Base-by-base conservation (phyloP, 495 filamentous ascomycete genomes). In the Niebla homalea region DNA sequence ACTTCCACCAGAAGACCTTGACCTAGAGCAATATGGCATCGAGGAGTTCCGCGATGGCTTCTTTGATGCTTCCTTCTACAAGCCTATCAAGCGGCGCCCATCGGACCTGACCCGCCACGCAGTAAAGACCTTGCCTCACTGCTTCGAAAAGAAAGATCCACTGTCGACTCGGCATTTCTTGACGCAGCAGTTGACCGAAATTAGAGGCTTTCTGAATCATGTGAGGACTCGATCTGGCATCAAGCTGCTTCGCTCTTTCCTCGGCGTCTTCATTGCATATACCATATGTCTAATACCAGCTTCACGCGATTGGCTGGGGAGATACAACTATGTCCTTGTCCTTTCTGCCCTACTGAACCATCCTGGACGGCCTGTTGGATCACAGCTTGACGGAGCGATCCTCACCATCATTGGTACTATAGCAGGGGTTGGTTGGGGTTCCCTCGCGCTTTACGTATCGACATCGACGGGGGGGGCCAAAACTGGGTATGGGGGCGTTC, bases 41-140 rank as follows among this genome's bases (percentile, higher is more conserved):
- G 63, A 70, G 40, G 76, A 80, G 51, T 52, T 69, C 15, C 64
- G 76, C 48, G 76, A 78, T 61, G 75, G 76, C 29, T 78, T 80
- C 57, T 80, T 79, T 51, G 76, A 80, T 60, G 72, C 75, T 5
- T 57, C 72, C 5, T 79, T 78, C 49, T 66, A 70, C 39, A 66
- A 66, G 18, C 70, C 74, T 8, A 32, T 65, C 11, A 21, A 19
- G 10, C 45, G 18, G 16, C 40, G 66, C 40, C 55, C 52, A 36
- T 36, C n/a, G 25, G 55, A 50, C n/a, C 56, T 71, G 18, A 59
- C 65, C 55, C 55, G 51, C 51, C 54, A 66, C 43, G 69, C 65
- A 16, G 59, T 64, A 46, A 43, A 51, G 38, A 72, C 65, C 36
- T 61, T 71, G 19, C 68, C 68, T 3, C 47, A 57, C 43, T 51